Percentiles rank a stretch among this genome's conserved stretches.
Conservation (phyloP, 805 yeast genomes). For the Lachancea mirantina region DNA sequence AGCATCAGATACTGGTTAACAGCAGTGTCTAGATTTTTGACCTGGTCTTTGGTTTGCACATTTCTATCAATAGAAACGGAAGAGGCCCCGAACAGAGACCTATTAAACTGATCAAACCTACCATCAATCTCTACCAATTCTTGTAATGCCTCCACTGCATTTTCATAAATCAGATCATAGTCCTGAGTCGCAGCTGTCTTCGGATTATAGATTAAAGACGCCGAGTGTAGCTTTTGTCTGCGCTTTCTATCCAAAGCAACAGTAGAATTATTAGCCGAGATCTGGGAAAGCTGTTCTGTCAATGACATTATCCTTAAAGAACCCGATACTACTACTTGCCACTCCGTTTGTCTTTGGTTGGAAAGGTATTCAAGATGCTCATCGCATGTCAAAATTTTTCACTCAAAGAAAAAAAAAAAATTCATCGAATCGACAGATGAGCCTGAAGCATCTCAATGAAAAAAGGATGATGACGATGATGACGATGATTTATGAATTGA, state of each 20-base stretch:
- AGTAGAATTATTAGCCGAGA: conserved; percentile 57
- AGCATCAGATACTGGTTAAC: conserved; percentile 67
- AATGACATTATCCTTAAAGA: conserved; percentile 41
- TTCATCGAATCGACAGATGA: background rate
- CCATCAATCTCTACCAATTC: conserved; percentile 66
- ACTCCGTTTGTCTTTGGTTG: background rate
- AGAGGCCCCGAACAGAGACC: conserved; percentile 74
- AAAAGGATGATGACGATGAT: conserved; percentile 1
- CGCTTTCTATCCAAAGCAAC: conserved; percentile 79
- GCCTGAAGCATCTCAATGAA: no score
- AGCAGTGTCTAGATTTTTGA: conserved; percentile 65
- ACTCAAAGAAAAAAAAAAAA: conserved; percentile 6
- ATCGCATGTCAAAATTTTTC: conserved; percentile 9
- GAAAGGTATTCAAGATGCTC: conserved; percentile 4
- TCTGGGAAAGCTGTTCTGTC: conserved; percentile 72
- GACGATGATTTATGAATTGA: background rate
- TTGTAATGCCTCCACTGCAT: conserved; percentile 67
- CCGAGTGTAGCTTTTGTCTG: conserved; percentile 79
- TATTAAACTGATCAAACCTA: conserved; percentile 63
- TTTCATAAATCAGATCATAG: conserved; percentile 68
- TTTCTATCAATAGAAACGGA: conserved; percentile 74
- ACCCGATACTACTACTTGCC: background rate
- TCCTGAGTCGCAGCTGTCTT: conserved; percentile 92
- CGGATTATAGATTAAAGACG: conserved; percentile 80
- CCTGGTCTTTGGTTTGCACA: conserved; percentile 72